Percentiles rank a stretch among this genome's conserved stretches.
phyloP scores from a whole-genome alignment of 202 grass and related monocot species.

The Digitaria exilis region DNA sequence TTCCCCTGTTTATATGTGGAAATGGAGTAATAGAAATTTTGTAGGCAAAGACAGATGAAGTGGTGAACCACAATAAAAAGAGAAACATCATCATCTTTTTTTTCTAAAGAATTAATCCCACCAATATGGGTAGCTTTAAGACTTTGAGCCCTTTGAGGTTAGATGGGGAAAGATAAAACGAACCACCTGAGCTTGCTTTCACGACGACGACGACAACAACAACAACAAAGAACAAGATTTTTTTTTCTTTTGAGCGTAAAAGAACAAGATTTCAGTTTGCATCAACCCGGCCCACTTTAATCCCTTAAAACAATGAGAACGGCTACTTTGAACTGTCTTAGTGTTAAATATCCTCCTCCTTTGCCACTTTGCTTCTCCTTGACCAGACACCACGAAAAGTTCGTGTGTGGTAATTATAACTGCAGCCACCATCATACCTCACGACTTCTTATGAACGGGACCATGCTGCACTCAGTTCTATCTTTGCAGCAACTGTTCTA shows the following conservation, averaged over 20 bases:
- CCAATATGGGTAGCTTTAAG: slow-evolving; percentile 18
- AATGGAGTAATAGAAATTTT: slow-evolving; percentile 16
- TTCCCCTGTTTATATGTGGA: not conserved
- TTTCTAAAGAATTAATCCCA: not conserved
- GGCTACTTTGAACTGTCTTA: slow-evolving; percentile 18
- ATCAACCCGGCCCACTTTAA: slow-evolving; percentile 34
- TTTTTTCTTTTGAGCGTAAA: no score
- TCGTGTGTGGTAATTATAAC: not conserved
- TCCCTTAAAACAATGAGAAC: not conserved
- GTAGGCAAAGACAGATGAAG: slow-evolving; percentile 28
- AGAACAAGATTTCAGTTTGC: slow-evolving; percentile 15
- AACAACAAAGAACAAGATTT: not conserved
- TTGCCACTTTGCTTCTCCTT: slow-evolving; percentile 19
- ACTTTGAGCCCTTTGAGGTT: slow-evolving; percentile 28
- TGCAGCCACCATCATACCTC: not conserved
- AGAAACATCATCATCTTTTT: slow-evolving; percentile 12
- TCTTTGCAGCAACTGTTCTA: not conserved
- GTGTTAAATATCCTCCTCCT: slow-evolving; percentile 27
- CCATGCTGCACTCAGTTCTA: slow-evolving; percentile 3
- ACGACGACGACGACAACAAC: not conserved
- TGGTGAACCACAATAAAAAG: slow-evolving; percentile 19
- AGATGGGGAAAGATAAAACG: not conserved
- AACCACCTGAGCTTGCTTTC: slow-evolving; percentile 20
- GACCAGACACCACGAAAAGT: slow-evolving; percentile 9
- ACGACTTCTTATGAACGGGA: slow-evolving; percentile 22